Base-by-base conservation (phyloP, 1,139 yeast genomes). In the Hyphopichia burtonii region DNA sequence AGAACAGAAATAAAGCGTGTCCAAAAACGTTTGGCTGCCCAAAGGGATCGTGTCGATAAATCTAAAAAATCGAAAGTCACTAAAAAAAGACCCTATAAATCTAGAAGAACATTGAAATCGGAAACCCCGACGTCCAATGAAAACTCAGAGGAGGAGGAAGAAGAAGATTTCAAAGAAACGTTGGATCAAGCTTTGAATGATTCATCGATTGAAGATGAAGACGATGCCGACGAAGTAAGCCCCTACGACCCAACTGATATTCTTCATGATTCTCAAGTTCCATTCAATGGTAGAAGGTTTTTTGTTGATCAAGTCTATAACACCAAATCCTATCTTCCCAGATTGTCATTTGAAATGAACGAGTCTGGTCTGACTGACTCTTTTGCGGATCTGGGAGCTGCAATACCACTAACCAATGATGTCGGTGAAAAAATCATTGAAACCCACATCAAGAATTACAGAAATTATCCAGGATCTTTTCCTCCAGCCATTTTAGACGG, bases 221-320 rank as follows among this genome's bases (percentile, higher is more conserved):
- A 49, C 8, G 62, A 56, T 27, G 59, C 51, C 37, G 61, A 55
- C 25, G 47, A 48, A 31, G 49, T 58, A 4, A 61, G 65, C 53
- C 68, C 74, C 1, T 72, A 53, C 48, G 75, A 69, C 48, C 78
- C 78, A 2, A 54, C 61, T 8, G 68, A 68, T 44, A 66, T 72
- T 22, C 54, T 51, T 15, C 56, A 62, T 1, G 78, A 73, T 47
- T 55, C 72, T 1, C 44, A 49, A 16, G 59, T 72, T 10, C 65
- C 67, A 7, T 52, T 68, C 17, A 45, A 57, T 38, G 63, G 58
- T 9, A 55, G 77, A 22, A 63, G 69, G 49, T 57, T 77, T 36
- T 74, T 63, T 45, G 56, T 52, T 14, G 49, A 58, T 8, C 61
- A 58, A 4, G 49, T 70, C 1, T 58, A 59, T 28, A 43, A 51